Evolutionary conservation across 2,329 filamentous ascomycete genomes (phyloP), one percentile per base, ranked within the genome.

Genomic region (Sporothrix variecibatus): DNA sequence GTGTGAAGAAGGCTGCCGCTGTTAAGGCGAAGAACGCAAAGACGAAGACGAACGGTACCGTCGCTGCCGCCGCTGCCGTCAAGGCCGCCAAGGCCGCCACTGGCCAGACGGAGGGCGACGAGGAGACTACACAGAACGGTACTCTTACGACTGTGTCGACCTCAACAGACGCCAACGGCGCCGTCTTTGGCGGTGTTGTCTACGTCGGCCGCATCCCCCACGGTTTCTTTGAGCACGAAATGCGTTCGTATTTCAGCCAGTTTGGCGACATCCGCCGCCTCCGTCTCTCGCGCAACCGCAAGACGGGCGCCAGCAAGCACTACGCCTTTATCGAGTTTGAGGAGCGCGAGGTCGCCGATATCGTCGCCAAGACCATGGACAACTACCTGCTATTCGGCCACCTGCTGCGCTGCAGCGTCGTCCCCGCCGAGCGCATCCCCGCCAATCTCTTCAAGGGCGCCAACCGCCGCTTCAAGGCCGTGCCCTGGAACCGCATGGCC

Each of bases 171-270:
- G 82, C 85, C 51, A 73, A 72, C 46, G 76, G 76, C 20, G 74
- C 74, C 31, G 75, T 75, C 64, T 67, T 73, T 73, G 89, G 93
- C 1, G 95, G 95, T 65, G 91, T 96, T 56, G 87, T 98, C 80
- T 98, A 97, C 84, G 87, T 99, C 79, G 94, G 94, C 81, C 94
- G 94, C 34, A 79, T 81, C 40, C 81, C 79, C 75, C 81, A 83
- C 77, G 93, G 96, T 84, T 99, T 99, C 89, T 98, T 95, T 87
- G 96, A 99, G 85, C 90, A 94, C 80, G 93, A 98, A 84, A 97
- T 99, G 92, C 91, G 90, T 78, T 90, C 91, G 77, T 99, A 98
- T 86, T 97, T 98, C 81, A 89, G 91, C 72, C 96, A 99, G 83
- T 99, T 99, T 78, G 96, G 96, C 78, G 86, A 89, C 17, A 94